Base-by-base conservation (phyloP, 2,329 filamentous ascomycete genomes). In the Aciculosporium take region DNA sequence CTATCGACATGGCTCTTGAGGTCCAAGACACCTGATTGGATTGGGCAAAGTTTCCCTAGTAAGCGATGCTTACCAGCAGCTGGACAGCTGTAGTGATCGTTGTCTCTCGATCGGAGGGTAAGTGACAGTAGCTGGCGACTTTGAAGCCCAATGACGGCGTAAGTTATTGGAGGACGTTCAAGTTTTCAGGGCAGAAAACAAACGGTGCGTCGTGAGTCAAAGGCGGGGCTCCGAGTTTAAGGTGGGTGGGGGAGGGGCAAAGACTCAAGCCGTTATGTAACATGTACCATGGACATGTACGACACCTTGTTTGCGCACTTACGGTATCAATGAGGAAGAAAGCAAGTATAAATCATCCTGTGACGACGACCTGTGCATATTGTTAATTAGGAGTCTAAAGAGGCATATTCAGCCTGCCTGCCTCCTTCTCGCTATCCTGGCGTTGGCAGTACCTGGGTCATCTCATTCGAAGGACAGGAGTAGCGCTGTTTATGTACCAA, bases 1-100 rank as follows among this genome's bases (percentile, higher is more conserved):
- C 77, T 67, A 96, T 89, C 57, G 82, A 85, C 82, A 88, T 86
- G 51, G 50, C 50, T 47, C 39, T 35, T 36, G 13, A 38, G 10
- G 20, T 7, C 13, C 24, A 31, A 7, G 5, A 21, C 17, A 18
- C 10, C 2, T 18, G 17, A 6, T 33, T 35, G 21, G 7, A 12
- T 4, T 15, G 24, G 7, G 31, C 3, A n/a, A n/a, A n/a, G n/a
- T n/a, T n/a, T 28, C 21, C 13, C 18, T 5, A 23, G 18, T 12
- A 10, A 21, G 4, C 5, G 7, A 10, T 21, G 9, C 30, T 34
- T 20, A 12, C 15, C 7, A 10, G 7, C 12, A 20, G 23, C 24
- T 40, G 1, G n/a, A 24, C n/a, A n/a, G n/a, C 13, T 27, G 7
- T n/a, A 20, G 27, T 33, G 29, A 21, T 3, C n/a, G 10, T n/a